These are phyloP conservation scores for Sonneratia alba DNA, from an alignment of 345 rosid species.

Conservation along the genomic window DNA sequence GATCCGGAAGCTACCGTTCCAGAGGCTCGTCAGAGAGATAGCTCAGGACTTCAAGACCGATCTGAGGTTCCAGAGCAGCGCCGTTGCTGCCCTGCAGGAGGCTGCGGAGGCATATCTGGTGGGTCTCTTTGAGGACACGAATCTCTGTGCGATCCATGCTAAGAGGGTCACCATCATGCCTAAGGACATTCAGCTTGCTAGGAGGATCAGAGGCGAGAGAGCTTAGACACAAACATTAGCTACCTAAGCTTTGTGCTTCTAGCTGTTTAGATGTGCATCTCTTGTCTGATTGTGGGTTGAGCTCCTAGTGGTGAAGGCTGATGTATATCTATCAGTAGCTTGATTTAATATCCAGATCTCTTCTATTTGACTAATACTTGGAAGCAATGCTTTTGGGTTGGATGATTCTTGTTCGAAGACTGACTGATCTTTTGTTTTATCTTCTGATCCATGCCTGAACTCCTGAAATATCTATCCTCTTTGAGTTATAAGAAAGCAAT, in stretches of 20 bases:
- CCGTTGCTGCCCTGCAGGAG: conserved; percentile 23
- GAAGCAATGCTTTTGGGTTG: background rate
- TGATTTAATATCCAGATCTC: background rate
- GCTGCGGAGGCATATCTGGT: conserved; percentile 23
- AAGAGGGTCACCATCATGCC: conserved; percentile 26
- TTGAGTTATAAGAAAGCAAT: no score
- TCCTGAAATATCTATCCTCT: no score
- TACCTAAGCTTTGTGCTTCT: background rate
- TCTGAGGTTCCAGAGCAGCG: conserved; percentile 23
- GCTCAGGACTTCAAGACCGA: conserved; percentile 25
- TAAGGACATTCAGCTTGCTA: conserved; percentile 20
- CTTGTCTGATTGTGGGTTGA: background rate
- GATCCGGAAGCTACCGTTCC: conserved; percentile 25
- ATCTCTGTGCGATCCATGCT: conserved; percentile 21
- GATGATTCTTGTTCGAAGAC: background rate
- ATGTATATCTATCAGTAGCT: background rate
- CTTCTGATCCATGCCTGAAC: background rate
- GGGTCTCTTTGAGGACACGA: conserved; percentile 22
- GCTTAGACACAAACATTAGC: conserved; percentile 5
- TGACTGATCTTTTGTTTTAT: background rate
- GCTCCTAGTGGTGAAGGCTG: background rate
- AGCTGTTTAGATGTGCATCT: background rate
- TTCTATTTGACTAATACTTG: background rate
- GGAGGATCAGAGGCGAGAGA: conserved; percentile 22
- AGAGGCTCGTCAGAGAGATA: conserved; percentile 22